Base-by-base conservation (phyloP, 164 flowering plant species). In the Liquidambar formosana region DNA sequence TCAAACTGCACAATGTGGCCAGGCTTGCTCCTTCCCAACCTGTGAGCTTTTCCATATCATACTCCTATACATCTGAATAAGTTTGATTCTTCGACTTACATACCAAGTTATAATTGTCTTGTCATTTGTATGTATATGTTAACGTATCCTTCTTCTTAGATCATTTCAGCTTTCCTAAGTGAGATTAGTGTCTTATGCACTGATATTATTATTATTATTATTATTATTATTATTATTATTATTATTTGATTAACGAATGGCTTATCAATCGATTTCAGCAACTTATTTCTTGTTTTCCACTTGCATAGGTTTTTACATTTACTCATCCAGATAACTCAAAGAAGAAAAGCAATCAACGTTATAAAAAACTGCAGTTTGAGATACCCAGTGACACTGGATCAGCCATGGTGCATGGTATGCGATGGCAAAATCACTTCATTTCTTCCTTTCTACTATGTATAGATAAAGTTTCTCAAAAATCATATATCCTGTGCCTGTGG, bases 1-100 rank as follows among this genome's bases (percentile, higher is more conserved):
- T 96, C 72, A 96, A 96, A 76, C 71, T 96, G 75, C 99, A 96
- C 72, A 90, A 82, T 65, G 79, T 91, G 19, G 97, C 98, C 52
- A 88, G 83, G 79, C 95, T 96, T 73, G 87, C 97, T 69, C 93
- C 94, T 73, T 71, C 92, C 16, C 88, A 89, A 72, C 92, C 98
- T 44, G 99, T 95, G 63, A 83, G 96, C 77, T 68, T 43, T 1
- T 41, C 5, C 10, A 10, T 64, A 19, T 2, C 18, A 9, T 12
- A 15, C 14, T n/a, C 5, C 44, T 33, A 33, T 60, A 57, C 41
- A 33, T 33, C 41, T 33, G 41, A 33, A 33, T 33, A 33, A 33
- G 41, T 33, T 33, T 33, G 41, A 33, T 33, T 33, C 41, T 43
- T n/a, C n/a, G n/a, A n/a, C n/a, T n/a, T n/a, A n/a, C n/a, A n/a